These are phyloP conservation scores for Rusavskia elegans DNA, from an alignment of 495 filamentous ascomycete species.

Conservation along the genomic window DNA sequence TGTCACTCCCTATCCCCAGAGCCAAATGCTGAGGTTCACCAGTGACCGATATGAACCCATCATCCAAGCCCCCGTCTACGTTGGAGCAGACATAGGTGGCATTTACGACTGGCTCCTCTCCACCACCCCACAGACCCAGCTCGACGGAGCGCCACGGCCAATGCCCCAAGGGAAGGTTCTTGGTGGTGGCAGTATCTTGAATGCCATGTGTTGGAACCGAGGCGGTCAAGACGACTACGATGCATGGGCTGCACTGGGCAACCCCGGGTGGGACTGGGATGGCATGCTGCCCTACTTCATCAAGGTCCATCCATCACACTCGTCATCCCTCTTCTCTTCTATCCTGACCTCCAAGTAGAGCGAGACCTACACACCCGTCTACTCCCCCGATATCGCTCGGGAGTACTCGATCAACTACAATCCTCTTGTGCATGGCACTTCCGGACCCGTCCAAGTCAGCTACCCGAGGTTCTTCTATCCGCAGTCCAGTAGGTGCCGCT, in stretches of 20 bases:
- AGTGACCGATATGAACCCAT: constrained; percentile 17
- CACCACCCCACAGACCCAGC: constrained; percentile 15
- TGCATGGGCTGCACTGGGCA: constrained; percentile 42
- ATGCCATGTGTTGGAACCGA: constrained; percentile 22
- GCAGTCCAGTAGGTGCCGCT: constrained; percentile 12
- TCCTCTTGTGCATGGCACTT: constrained; percentile 27
- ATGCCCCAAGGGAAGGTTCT: constrained; percentile 19
- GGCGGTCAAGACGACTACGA: constrained; percentile 31
- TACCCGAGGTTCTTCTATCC: constrained; percentile 24
- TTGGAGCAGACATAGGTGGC: constrained; percentile 16
- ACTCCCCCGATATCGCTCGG: constrained; percentile 11
- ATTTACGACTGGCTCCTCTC: constrained; percentile 17
- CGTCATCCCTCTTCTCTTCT: background rate
- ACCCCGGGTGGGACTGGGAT: constrained; percentile 48
- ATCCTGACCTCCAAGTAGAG: constrained; percentile 9
- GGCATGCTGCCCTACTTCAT: constrained; percentile 41
- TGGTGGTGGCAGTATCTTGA: constrained; percentile 19
- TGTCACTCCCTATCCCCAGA: background rate
- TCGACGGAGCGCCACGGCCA: constrained; percentile 15
- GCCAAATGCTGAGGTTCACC: background rate
- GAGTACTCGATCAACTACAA: constrained; percentile 22
- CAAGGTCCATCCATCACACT: constrained; percentile 12
- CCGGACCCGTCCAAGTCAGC: constrained; percentile 31
- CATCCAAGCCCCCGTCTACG: constrained; percentile 16
- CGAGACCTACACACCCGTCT: constrained; percentile 18